A percentile compares a stretch with the other conserved stretches of the same genome.
Conservation (phyloP, 129 eudicot species). For the Ambrosia trifida region DNA sequence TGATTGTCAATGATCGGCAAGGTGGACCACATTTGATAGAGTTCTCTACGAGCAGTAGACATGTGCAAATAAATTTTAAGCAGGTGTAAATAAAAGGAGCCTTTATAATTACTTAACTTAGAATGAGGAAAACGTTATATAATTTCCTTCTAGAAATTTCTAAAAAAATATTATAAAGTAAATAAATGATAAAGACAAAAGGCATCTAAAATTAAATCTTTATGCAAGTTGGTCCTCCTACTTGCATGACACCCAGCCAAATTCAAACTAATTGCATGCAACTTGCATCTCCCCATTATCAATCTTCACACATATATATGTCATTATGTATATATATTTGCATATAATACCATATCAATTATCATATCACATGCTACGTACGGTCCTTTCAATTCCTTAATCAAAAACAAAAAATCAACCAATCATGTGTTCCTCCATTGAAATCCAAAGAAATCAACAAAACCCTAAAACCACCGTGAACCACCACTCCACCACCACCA, state of each 20-base stretch:
- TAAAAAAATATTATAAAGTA: neutral
- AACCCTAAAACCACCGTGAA: constrained; percentile 14
- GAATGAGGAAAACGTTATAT: constrained; percentile 16
- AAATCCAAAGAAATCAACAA: constrained; percentile 2
- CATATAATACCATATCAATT: neutral
- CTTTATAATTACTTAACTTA: neutral
- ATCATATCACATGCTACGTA: constrained; percentile 15
- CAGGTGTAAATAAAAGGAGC: too few relatives aligned
- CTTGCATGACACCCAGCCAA: constrained; percentile 17
- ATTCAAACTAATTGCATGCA: constrained; percentile 13
- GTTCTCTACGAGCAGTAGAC: too few relatives aligned
- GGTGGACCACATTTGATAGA: too few relatives aligned
- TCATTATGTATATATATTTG: neutral
- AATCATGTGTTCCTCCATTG: constrained; percentile 12
- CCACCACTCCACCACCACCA: constrained; percentile 5
- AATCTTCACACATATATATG: neutral
- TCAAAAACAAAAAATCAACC: neutral
- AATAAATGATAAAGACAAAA: constrained; percentile 1
- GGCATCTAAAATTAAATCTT: constrained; percentile 13
- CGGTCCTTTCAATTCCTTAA: neutral
- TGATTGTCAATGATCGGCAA: too few relatives aligned
- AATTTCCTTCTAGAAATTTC: constrained; percentile 5
- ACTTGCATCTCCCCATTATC: constrained; percentile 11
- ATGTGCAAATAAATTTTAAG: too few relatives aligned
- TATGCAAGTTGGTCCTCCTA: constrained; percentile 17